phyloP scores from a whole-genome alignment of 2,329 filamentous ascomycete genomes.

The Aspergillus terreus region DNA sequence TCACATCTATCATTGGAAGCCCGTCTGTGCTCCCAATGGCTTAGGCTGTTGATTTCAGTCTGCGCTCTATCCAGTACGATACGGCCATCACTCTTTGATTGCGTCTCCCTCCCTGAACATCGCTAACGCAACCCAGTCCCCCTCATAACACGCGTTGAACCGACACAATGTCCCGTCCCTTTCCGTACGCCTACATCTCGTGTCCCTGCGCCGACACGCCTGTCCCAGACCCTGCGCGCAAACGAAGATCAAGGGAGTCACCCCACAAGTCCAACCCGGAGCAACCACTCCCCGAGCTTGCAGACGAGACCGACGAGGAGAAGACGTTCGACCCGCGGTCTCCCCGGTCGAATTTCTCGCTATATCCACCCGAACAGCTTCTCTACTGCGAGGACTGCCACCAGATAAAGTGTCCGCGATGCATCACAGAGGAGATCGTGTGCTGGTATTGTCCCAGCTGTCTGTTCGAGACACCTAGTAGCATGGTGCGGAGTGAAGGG shows the following conservation, averaged over 20 bases:
- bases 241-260: conserved; percentile 34
- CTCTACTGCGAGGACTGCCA: conserved; percentile 98
- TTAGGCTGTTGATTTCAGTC: no score
- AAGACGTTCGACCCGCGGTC: conserved; percentile 81
- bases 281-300: conserved; percentile 48
- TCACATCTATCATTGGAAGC: not conserved
- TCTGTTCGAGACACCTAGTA: conserved; percentile 92
- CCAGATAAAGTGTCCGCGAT: conserved; percentile 89
- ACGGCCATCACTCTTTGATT: not conserved
- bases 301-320: conserved; percentile 51
- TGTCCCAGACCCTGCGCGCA: conserved; percentile 36
- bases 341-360: conserved; percentile 80
- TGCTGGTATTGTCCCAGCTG: conserved; percentile 95
- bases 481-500: conserved; percentile 85
- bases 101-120: not conserved
- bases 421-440: conserved; percentile 87
- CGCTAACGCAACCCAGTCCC: no score
- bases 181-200: conserved; percentile 63
- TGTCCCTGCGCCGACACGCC: conserved; percentile 58
- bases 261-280: conserved; percentile 31
- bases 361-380: conserved; percentile 89
- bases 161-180: conserved; percentile 49
- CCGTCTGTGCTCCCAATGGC: no score
- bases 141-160: not conserved
- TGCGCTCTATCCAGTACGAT: no score